Conservation (phyloP, 1,284 basidiomycete genomes). For the Omphalotus olearius region DNA sequence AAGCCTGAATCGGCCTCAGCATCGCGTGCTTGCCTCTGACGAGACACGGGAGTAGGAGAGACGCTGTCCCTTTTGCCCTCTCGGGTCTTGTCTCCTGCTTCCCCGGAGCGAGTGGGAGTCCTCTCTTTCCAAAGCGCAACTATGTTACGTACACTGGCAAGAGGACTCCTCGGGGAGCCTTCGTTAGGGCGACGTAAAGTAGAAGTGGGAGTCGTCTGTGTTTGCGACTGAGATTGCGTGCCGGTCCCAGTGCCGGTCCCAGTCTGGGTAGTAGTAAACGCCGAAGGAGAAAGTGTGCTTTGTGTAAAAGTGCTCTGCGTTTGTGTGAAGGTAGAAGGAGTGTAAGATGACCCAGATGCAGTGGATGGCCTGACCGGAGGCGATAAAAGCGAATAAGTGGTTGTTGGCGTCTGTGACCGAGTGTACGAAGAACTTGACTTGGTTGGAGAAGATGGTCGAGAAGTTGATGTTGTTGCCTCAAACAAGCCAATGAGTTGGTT, state of each 20-base stretch:
- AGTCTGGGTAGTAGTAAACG: constrained; percentile 19
- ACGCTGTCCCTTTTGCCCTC: constrained; percentile 27
- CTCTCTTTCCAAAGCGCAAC: constrained; percentile 77
- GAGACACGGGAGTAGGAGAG: constrained; percentile 29
- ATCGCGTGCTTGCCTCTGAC: constrained; percentile 9
- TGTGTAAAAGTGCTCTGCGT: not conserved
- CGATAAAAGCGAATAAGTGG: constrained; percentile 29
- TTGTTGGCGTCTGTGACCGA: constrained; percentile 15
- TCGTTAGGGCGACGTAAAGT: constrained; percentile 49
- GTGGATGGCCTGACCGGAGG: constrained; percentile 24
- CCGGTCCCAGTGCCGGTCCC: constrained; percentile 30
- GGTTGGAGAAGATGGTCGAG: constrained; percentile 26
- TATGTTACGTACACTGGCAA: constrained; percentile 72
- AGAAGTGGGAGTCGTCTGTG: constrained; percentile 24
- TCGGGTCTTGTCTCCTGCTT: constrained; percentile 26
- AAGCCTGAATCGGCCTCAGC: constrained; percentile 41
- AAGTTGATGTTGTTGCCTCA: constrained; percentile 46
- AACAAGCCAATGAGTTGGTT: constrained; percentile 73
- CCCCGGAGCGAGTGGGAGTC: constrained; percentile 35
- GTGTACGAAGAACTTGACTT: constrained; percentile 13
- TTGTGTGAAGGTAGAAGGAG: constrained; percentile 14
- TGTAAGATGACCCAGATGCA: constrained; percentile 16
- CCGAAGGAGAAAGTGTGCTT: constrained; percentile 11
- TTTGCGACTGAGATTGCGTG: constrained; percentile 26
- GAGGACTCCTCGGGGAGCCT: constrained; percentile 59